These are phyloP conservation scores for Ophiocordyceps sinensis DNA, from an alignment of 2,329 filamentous ascomycete genomes.

Conservation along the genomic window DNA sequence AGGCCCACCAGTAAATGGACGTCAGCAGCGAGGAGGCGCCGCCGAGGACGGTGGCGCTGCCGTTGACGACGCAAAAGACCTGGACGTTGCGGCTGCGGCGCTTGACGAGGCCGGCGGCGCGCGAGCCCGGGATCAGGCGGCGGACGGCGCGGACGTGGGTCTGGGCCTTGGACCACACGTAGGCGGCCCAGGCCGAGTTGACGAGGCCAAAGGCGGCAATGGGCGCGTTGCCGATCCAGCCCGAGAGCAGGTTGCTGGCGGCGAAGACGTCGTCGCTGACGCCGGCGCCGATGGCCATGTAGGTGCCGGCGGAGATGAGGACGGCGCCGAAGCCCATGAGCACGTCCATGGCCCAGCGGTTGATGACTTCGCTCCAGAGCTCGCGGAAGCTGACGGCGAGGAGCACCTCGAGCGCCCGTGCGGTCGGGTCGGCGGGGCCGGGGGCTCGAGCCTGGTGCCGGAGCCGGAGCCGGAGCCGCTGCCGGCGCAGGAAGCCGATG, in stretches of 20 bases:
- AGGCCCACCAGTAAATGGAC: constrained; percentile 36
- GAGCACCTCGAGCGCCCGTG: constrained; percentile 17
- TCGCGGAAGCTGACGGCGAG: constrained; percentile 32
- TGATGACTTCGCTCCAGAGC: constrained; percentile 33
- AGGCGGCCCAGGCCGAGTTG: constrained; percentile 32
- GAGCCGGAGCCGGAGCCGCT: constrained; percentile 27
- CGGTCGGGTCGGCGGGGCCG: neutral
- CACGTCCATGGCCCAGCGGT: constrained; percentile 34
- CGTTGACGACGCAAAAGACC: constrained; percentile 28
- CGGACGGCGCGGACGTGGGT: constrained; percentile 17
- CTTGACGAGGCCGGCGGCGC: constrained; percentile 15
- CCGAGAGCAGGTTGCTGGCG: constrained; percentile 37
- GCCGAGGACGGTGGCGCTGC: constrained; percentile 28
- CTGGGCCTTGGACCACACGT: constrained; percentile 25
- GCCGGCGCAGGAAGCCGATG: constrained; percentile 25
- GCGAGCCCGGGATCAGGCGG: constrained; percentile 10
- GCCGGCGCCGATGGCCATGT: constrained; percentile 39
- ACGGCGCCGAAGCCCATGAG: constrained; percentile 34
- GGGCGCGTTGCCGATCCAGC: constrained; percentile 38
- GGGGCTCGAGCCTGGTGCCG: constrained; percentile 11
- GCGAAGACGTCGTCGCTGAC: constrained; percentile 24
- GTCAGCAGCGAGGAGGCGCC: constrained; percentile 35
- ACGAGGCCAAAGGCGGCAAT: constrained; percentile 32
- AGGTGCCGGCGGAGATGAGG: constrained; percentile 34
- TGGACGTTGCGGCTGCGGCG: constrained; percentile 25